phyloP scores from a whole-genome alignment of 139 green algal genomes.

The Chlamydomonas sp. region DNA sequence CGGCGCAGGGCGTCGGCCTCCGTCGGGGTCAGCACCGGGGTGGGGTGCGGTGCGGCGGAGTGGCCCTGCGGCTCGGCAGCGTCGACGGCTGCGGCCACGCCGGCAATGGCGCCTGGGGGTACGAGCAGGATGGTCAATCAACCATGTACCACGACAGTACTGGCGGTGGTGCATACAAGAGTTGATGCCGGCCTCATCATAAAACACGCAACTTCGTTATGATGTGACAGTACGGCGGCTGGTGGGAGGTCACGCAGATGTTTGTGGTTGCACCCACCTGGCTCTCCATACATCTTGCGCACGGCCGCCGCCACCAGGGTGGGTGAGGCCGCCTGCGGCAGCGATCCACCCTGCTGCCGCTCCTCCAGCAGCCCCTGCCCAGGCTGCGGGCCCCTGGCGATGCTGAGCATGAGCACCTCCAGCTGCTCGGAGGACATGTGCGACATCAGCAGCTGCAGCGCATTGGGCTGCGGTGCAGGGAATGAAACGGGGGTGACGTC shows the following conservation, averaged over 20 bases:
- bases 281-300: constrained; percentile 11
- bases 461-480: background rate
- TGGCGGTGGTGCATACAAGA: background rate
- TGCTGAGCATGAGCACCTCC: background rate
- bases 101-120: background rate
- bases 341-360: background rate
- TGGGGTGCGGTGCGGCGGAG: background rate
- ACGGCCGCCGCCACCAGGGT: background rate
- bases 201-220: background rate
- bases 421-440: constrained; percentile 9
- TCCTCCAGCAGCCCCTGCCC: too few species aligned
- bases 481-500: background rate
- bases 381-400: too few species aligned
- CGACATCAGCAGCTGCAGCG: background rate
- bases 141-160: background rate
- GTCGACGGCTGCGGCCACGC: background rate
- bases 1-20: background rate
- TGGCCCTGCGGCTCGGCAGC: background rate
- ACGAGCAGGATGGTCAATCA: background rate
- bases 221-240: background rate
- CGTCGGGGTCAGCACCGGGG: background rate
- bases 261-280: background rate
- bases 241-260: background rate
- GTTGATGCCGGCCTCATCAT: background rate
- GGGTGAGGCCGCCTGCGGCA: background rate